Percentiles rank a stretch among this genome's conserved stretches.
Evolutionary conservation across 768 basidiomycete species (phyloP).

Genomic region (Xerocomus potaroensis): DNA sequence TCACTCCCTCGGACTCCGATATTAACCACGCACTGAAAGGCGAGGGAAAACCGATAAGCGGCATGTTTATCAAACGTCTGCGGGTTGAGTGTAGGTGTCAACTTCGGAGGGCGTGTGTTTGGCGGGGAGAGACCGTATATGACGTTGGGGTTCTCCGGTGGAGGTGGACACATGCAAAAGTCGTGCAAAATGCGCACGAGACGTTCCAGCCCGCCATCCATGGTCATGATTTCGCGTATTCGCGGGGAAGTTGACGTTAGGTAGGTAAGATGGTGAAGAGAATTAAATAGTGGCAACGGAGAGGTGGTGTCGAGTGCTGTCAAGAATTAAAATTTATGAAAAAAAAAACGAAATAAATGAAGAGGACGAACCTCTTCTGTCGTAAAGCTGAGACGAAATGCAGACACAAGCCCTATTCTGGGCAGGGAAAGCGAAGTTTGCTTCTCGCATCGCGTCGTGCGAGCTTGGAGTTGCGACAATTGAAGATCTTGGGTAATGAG

Average conservation of each 20-base stretch:
- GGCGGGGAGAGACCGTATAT: slow-evolving; percentile 78
- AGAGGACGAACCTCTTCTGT: slow-evolving; percentile 72
- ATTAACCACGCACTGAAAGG: slow-evolving; percentile 96
- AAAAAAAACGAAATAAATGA: slow-evolving; percentile 1
- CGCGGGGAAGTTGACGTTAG: slow-evolving; percentile 96
- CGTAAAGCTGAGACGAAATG: slow-evolving; percentile 92
- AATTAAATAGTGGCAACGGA: slow-evolving; percentile 78
- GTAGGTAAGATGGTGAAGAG: slow-evolving; percentile 91
- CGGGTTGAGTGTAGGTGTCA: slow-evolving; percentile 61
- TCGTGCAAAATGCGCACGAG: slow-evolving; percentile 90
- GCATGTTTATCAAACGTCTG: slow-evolving; percentile 74
- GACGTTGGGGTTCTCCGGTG: slow-evolving; percentile 69
- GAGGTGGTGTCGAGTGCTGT: slow-evolving; percentile 52
- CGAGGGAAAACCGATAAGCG: slow-evolving; percentile 85
- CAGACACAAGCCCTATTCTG: slow-evolving; percentile 95
- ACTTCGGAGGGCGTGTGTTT: slow-evolving; percentile 50
- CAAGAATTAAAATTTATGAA: slow-evolving; percentile 4
- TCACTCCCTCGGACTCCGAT: slow-evolving; percentile 96
- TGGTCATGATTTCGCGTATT: slow-evolving; percentile 97
- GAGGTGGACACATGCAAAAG: slow-evolving; percentile 79
- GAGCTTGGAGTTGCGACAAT: slow-evolving; percentile 15
- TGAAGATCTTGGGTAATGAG: slow-evolving; percentile 14
- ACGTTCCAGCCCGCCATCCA: slow-evolving; percentile 95
- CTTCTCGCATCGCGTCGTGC: slow-evolving; percentile 71
- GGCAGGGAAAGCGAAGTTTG: slow-evolving; percentile 90